phyloP scores from a whole-genome alignment of 208 protist species.

The Trypanosomatidae sp. region DNA sequence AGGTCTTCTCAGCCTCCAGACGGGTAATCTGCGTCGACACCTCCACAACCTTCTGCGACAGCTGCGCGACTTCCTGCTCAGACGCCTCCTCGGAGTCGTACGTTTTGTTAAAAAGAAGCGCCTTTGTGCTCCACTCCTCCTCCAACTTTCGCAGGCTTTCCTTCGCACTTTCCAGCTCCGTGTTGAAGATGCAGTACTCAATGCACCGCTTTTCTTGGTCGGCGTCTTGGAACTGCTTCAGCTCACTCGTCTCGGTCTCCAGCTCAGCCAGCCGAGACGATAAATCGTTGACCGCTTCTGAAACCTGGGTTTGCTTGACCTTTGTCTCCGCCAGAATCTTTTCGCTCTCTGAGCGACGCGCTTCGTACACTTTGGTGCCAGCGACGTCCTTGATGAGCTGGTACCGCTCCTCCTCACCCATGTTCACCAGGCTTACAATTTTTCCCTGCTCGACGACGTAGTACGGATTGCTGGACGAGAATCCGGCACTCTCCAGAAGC shows the following conservation, averaged over 20 bases:
- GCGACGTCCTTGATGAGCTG: slow-evolving; percentile 98
- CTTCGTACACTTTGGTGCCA: slow-evolving; percentile 98
- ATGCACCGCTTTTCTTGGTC: slow-evolving; percentile 90
- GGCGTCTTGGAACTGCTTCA: slow-evolving; percentile 91
- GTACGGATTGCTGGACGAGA: slow-evolving; percentile 99
- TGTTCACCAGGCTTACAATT: slow-evolving; percentile 93
- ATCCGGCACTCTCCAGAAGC: slow-evolving; percentile 98
- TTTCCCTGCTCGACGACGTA: slow-evolving; percentile 99
- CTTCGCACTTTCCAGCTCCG: slow-evolving; percentile 60
- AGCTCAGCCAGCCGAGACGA: slow-evolving; percentile 93
- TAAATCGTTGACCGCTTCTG: slow-evolving; percentile 92
- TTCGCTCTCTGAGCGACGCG: slow-evolving; percentile 91
- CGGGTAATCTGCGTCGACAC: slow-evolving; percentile 39
- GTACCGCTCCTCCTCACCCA: slow-evolving; percentile 96
- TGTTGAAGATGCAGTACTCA: slow-evolving; percentile 93
- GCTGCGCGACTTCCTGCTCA: slow-evolving; percentile 42
- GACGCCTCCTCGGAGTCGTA: slow-evolving; percentile 37
- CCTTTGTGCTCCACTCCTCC: slow-evolving; percentile 42
- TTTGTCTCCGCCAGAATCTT: slow-evolving; percentile 95
- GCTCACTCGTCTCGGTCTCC: slow-evolving; percentile 94
- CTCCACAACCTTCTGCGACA: slow-evolving; percentile 40
- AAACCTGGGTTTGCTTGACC: slow-evolving; percentile 82
- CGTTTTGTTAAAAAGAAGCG: slow-evolving; percentile 43
- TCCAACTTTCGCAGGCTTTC: slow-evolving; percentile 57
- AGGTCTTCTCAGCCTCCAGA: slow-evolving; percentile 56